Evolutionary conservation across 2,329 filamentous ascomycete genomes (phyloP), one percentile per base, ranked within the genome.

Genomic region (Lachnellula cervina): DNA sequence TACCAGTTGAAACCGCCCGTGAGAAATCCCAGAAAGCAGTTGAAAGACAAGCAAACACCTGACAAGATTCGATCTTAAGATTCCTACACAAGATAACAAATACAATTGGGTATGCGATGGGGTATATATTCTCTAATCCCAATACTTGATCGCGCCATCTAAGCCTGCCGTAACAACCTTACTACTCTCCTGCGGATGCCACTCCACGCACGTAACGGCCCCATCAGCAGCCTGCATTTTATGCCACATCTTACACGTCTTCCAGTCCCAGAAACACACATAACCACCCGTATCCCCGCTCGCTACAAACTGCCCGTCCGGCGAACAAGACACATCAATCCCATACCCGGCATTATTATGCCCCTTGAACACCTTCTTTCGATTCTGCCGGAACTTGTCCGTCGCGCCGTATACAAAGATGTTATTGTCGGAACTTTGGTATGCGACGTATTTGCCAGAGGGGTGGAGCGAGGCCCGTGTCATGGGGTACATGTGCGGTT

Each of bases 241-340:
- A 75, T 96, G 90, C 74, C 90, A 96, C 91, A 99, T 93, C 76
- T 97, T 97, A 72, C 93, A 96, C 40, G 91, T 97, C 82, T 99
- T 99, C 90, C 92, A 99, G 73, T 97, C 94, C 90, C 92, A 99
- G 75, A 97, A 97, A 73, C 89, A 96, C 48, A 96, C 84, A 67
- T 83, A 97, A 37, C 95, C 94, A 16, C 83, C 90, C 51, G 84
- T 89, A 72, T 99, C 94, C 59, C 94, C 94, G 17, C 83, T 89
- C 19, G 85, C 87, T 53, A 99, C 78, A 71, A 97, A 96, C 69
- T 96, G 90, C 0, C 94, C 94, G 70, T 97, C 94, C 0, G 92
- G 90, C 66, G 86, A 90, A 69, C 95, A 88, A 51, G 88, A 86
- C 50, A 99, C 80, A 67, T 96, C 94, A 60, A 97, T 90, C 2